These are phyloP conservation scores for Barnettozyma vustinii DNA, from an alignment of 805 yeast species.

Conservation along the genomic window DNA sequence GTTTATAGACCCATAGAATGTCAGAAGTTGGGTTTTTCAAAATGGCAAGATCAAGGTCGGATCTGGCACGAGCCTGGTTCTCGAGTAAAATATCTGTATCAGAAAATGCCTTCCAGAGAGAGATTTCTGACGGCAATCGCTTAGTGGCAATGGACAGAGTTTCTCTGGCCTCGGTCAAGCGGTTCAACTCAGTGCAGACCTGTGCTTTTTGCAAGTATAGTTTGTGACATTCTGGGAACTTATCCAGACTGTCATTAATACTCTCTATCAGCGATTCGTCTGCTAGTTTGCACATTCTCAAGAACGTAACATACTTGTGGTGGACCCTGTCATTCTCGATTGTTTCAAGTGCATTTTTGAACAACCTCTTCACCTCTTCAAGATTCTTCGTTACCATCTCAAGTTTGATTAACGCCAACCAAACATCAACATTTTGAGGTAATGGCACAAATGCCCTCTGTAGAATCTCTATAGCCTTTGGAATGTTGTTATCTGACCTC, in stretches of 20 bases:
- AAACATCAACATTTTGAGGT: conserved; percentile 47
- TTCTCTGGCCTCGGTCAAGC: conserved; percentile 40
- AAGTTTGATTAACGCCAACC: conserved; percentile 70
- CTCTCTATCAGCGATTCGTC: conserved; percentile 35
- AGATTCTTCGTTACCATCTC: conserved; percentile 40
- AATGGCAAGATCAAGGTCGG: conserved; percentile 64
- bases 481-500: conserved; percentile 39
- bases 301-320: conserved; percentile 52
- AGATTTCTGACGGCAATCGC: conserved; percentile 35
- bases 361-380: conserved; percentile 32
- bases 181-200: conserved; percentile 31
- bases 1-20: conserved; percentile 51
- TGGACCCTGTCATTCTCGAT: conserved; percentile 46
- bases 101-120: conserved; percentile 54
- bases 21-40: conserved; percentile 43
- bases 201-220: conserved; percentile 63
- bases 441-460: conserved; percentile 38
- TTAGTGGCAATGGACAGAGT: conserved; percentile 44
- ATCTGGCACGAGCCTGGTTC: conserved; percentile 55
- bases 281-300: conserved; percentile 34
- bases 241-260: conserved; percentile 39
- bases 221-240: conserved; percentile 46
- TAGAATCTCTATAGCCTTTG: conserved; percentile 50
- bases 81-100: conserved; percentile 36
- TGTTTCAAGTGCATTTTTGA: conserved; percentile 32